Conservation (phyloP, 164 flowering plant species). For the Magnolia sinica region DNA sequence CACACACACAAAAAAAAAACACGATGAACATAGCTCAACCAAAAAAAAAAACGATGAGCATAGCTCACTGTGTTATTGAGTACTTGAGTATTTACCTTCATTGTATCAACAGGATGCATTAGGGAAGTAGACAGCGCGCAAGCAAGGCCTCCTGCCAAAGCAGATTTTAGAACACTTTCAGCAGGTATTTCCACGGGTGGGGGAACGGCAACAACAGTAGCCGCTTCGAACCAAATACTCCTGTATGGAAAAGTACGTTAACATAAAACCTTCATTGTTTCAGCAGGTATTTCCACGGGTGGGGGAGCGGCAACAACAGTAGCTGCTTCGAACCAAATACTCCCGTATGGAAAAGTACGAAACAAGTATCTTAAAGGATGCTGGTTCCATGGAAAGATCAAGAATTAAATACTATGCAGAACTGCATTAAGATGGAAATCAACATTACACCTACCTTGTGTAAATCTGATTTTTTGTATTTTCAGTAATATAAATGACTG, state of each 20-base stretch:
- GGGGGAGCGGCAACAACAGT: constrained; percentile 96
- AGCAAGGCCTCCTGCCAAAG: constrained; percentile 95
- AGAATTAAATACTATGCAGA: background rate
- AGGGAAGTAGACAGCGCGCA: constrained; percentile 81
- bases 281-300: constrained; percentile 84
- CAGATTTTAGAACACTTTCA: constrained; percentile 86
- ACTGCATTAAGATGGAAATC: background rate
- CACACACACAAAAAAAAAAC: too few relatives aligned
- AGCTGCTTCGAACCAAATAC: constrained; percentile 94
- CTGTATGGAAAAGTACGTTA: constrained; percentile 30
- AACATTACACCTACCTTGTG: too few relatives aligned
- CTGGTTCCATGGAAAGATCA: background rate
- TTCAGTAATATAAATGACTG: too few relatives aligned
- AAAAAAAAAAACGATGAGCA: too few relatives aligned
- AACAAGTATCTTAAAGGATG: background rate
- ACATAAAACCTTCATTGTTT: constrained; percentile 28
- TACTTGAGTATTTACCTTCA: constrained; percentile 49
- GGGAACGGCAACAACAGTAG: constrained; percentile 93
- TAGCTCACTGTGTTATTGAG: too few relatives aligned
- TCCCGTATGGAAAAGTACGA: constrained; percentile 37
- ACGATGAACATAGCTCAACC: too few relatives aligned
- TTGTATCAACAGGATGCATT: constrained; percentile 86
- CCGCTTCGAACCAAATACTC: constrained; percentile 94
- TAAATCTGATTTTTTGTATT: too few relatives aligned
- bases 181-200: constrained; percentile 88